These are phyloP conservation scores for Thecamonas trahens DNA, from an alignment of 78 protist genomes.

Conservation along the genomic window DNA sequence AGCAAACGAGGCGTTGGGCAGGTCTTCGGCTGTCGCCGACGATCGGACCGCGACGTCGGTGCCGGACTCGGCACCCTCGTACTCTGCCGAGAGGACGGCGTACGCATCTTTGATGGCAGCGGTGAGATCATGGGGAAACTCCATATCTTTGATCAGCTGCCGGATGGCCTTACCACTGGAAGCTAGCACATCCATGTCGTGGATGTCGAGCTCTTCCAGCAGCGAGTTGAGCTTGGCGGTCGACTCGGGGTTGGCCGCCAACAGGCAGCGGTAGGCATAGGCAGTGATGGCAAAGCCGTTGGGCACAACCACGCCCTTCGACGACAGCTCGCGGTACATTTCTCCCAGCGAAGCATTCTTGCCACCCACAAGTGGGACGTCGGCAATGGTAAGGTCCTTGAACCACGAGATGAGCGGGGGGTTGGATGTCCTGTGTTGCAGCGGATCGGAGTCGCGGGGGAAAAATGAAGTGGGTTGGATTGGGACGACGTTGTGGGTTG, in stretches of 20 bases:
- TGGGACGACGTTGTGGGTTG: too few relatives aligned
- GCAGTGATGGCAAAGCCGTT: conserved; percentile 15
- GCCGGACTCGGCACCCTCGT: background rate
- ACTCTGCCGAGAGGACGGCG: background rate
- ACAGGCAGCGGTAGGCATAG: background rate
- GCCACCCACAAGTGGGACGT: conserved; percentile 3
- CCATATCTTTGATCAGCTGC: background rate
- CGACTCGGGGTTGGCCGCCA: background rate
- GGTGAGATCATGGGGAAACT: background rate
- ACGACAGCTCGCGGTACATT: background rate
- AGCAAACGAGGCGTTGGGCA: conserved; percentile 24
- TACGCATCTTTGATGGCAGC: background rate
- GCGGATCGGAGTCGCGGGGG: too few relatives aligned
- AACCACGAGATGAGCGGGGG: too few relatives aligned
- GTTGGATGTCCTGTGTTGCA: too few relatives aligned
- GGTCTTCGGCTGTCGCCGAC: conserved; percentile 21
- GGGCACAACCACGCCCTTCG: conserved; percentile 7
- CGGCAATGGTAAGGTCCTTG: background rate
- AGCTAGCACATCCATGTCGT: background rate
- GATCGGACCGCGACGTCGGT: conserved; percentile 10
- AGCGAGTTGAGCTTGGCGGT: background rate
- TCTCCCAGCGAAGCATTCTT: conserved; percentile 9
- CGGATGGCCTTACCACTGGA: background rate
- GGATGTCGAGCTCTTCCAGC: background rate
- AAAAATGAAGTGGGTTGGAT: too few relatives aligned